Percentiles rank a stretch among this genome's conserved stretches.
Evolutionary conservation across 805 yeast genomes (phyloP).

Genomic region (Metschnikowia aberdeeniae): DNA sequence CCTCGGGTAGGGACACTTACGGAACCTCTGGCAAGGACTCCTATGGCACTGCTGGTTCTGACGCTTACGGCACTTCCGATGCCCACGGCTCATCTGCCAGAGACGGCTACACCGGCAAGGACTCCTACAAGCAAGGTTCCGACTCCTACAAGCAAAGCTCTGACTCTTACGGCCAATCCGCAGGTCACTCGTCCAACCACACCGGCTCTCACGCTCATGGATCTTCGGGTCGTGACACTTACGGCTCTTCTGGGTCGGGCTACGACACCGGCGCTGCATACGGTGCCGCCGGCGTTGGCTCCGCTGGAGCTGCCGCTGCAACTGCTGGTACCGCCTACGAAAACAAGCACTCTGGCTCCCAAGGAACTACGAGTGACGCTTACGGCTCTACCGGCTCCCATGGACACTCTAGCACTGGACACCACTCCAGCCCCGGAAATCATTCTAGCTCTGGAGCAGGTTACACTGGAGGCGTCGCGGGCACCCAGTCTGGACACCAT

Average conservation of each 20-base stretch:
- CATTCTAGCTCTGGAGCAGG: constrained; percentile 4
- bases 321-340: constrained; percentile 15
- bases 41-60: no score
- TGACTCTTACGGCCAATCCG: constrained; percentile 13
- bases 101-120: constrained; percentile 11
- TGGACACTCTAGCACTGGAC: neutral
- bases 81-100: no score
- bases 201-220: neutral
- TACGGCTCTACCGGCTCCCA: constrained; percentile 5
- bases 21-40: constrained; percentile 17
- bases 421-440: constrained; percentile 2
- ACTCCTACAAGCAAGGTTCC: constrained; percentile 8
- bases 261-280: constrained; percentile 9
- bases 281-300: constrained; percentile 14
- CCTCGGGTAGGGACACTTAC: constrained; percentile 10
- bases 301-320: constrained; percentile 12
- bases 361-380: neutral
- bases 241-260: constrained; percentile 7
- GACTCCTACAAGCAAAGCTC: constrained; percentile 10
- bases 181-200: neutral
- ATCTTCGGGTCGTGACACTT: constrained; percentile 8
- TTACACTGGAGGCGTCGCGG: constrained; percentile 4
- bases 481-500: constrained; percentile 5
- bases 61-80: neutral
- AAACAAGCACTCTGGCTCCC: constrained; percentile 5